A percentile compares a stretch with the other conserved stretches of the same genome.
These are phyloP conservation scores for Phytopythium kandeliae DNA, from an alignment of 352 stramenopile species.

Conservation along the genomic window DNA sequence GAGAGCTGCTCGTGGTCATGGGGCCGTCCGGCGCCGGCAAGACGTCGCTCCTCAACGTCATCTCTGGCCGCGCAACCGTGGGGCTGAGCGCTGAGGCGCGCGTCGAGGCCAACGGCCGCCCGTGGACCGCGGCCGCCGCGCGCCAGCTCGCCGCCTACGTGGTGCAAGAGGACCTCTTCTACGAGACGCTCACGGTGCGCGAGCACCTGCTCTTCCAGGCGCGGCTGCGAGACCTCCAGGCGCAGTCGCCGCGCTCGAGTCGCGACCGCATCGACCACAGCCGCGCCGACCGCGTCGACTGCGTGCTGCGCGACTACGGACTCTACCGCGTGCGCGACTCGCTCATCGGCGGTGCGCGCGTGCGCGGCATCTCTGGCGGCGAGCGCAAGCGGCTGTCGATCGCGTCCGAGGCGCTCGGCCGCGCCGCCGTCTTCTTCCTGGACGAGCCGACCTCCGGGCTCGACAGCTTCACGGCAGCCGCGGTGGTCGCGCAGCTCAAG, in stretches of 20 bases:
- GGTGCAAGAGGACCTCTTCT: conserved; percentile 86
- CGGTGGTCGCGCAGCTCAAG: too few species aligned
- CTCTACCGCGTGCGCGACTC: conserved; percentile 32
- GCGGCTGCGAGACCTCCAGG: conserved; percentile 36
- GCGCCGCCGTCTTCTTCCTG: conserved; percentile 68
- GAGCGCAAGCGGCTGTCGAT: conserved; percentile 78
- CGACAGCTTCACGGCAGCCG: too few species aligned
- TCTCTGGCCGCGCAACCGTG: conserved; percentile 52
- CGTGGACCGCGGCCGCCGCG: conserved; percentile 15
- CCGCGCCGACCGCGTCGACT: conserved; percentile 21
- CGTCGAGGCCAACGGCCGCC: conserved; percentile 55
- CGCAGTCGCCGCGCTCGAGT: background rate
- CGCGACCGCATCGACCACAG: conserved; percentile 9
- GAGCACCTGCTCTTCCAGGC: conserved; percentile 88
- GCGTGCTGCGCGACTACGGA: conserved; percentile 37
- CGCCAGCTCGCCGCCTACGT: conserved; percentile 46
- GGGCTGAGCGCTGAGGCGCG: conserved; percentile 25
- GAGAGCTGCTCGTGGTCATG: conserved; percentile 62
- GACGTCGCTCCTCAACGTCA: conserved; percentile 91
- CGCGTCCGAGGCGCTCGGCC: conserved; percentile 67
- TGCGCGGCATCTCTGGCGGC: conserved; percentile 60
- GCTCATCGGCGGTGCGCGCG: conserved; percentile 30
- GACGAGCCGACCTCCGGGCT: too few species aligned
- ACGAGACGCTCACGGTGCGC: conserved; percentile 81
- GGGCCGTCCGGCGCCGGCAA: conserved; percentile 76